phyloP scores from a whole-genome alignment of 805 yeast genomes.

The Candida coleopterorum region DNA sequence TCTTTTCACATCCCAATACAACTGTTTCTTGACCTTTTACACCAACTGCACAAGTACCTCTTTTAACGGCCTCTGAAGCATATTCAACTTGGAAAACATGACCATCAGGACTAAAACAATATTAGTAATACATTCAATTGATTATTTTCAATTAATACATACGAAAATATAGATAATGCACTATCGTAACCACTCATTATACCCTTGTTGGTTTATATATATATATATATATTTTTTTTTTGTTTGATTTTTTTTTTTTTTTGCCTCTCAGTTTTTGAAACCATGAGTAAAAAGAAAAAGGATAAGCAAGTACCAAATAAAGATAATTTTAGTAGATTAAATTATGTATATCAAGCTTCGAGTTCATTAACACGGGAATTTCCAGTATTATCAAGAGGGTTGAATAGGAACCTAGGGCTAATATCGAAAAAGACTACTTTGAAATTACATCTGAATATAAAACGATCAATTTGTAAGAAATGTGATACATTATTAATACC shows the following conservation, averaged over 20 bases:
- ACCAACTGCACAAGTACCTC: slow-evolving; percentile 98
- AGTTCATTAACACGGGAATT: slow-evolving; percentile 28
- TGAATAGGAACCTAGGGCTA: slow-evolving; percentile 49
- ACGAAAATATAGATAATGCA: slow-evolving; percentile 95
- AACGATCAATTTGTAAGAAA: slow-evolving; percentile 64
- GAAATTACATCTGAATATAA: slow-evolving; percentile 58
- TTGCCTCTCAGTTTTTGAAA: slow-evolving; percentile 5
- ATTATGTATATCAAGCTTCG: slow-evolving; percentile 57
- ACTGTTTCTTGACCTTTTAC: slow-evolving; percentile 87
- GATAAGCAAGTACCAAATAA: slow-evolving; percentile 39
- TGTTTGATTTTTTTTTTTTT: slow-evolving; percentile 3
- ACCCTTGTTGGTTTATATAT: not conserved
- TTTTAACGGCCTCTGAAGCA: slow-evolving; percentile 94
- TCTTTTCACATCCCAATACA: slow-evolving; percentile 93
- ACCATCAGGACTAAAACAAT: slow-evolving; percentile 80
- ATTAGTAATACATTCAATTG: too few species aligned
- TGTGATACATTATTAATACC: slow-evolving; percentile 54
- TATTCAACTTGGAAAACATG: slow-evolving; percentile 98
- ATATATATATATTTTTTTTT: too few species aligned
- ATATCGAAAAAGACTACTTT: slow-evolving; percentile 67
- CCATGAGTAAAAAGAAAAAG: slow-evolving; percentile 8
- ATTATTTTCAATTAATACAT: slow-evolving; percentile 29
- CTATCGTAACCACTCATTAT: slow-evolving; percentile 98
- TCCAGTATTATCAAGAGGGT: slow-evolving; percentile 49
- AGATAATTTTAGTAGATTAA: slow-evolving; percentile 57